A percentile compares a stretch with the other conserved stretches of the same genome.
Evolutionary conservation across 1,139 yeast genomes (phyloP).

Genomic region (Geotrichum klebahnii): DNA sequence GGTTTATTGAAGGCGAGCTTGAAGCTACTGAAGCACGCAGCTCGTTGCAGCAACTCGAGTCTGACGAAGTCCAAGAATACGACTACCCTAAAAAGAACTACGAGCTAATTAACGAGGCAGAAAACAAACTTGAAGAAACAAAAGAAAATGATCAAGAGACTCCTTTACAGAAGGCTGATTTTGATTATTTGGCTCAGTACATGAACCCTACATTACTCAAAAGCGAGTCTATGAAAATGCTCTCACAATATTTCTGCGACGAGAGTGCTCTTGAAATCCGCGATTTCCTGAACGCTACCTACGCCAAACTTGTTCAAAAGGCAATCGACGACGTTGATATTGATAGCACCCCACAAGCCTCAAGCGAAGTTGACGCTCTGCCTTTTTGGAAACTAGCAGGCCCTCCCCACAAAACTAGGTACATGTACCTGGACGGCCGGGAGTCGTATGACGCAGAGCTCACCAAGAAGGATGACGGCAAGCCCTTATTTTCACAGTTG

Average conservation of each 20-base stretch:
- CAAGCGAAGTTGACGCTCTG: conserved; percentile 49
- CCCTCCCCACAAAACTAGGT: conserved; percentile 92
- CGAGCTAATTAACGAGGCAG: conserved; percentile 1
- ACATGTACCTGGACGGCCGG: conserved; percentile 59
- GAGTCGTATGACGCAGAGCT: conserved; percentile 19
- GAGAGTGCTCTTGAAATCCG: conserved; percentile 68
- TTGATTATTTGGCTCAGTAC: conserved; percentile 48
- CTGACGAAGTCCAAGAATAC: conserved; percentile 69
- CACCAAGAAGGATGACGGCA: conserved; percentile 11
- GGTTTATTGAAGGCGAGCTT: conserved; percentile 70
- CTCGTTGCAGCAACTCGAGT: conserved; percentile 75
- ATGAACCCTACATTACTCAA: conserved; percentile 57
- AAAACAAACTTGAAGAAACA: background rate
- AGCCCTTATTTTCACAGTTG: conserved; percentile 17
- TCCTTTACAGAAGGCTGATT: conserved; percentile 39
- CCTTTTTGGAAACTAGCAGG: conserved; percentile 85
- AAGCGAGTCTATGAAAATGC: conserved; percentile 41
- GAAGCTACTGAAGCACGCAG: conserved; percentile 70
- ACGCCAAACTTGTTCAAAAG: conserved; percentile 47
- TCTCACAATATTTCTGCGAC: conserved; percentile 54
- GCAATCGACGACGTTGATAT: conserved; percentile 45
- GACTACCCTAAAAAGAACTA: conserved; percentile 56
- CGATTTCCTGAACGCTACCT: conserved; percentile 57
- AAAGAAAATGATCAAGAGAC: conserved; percentile 15
- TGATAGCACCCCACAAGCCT: conserved; percentile 60